Base-by-base conservation (phyloP, 176 grass and related monocot species). In the Bothriochloa decipiens region DNA sequence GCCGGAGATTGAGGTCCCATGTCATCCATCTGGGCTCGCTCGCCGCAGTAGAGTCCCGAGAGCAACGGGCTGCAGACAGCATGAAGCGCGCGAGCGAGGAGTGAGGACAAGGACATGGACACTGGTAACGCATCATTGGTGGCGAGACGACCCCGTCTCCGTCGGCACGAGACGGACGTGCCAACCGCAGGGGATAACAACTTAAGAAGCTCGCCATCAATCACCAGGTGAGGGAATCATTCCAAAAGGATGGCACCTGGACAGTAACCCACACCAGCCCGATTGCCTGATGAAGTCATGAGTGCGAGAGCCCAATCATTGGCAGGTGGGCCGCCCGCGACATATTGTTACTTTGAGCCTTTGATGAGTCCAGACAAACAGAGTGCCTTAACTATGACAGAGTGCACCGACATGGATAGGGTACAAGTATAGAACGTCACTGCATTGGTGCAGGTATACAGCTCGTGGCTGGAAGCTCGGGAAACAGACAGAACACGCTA, bases 201-300 rank as follows among this genome's bases (percentile, higher is more conserved):
- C 8, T 42, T 42, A 42, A 42, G 23, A 41, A 77, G 76, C 76
- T 26, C n/a, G 5, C 75, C 0, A 42, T 78, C 76, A 2, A 8
- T 23, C 45, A 49, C 45, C 25, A 77, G 49, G 15, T 15, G 22
- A 39, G 9, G 65, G 65, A 47, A 58, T 65, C 52, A 62, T 69
- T 82, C 78, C 62, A 76, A 55, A 16, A 60, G 69, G 28, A 71
- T 52, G 80, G 80, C 80, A 79, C 68, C 72, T 89, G 82, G 83
- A 71, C 71, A 65, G 63, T 13, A 57, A 66, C 77, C 47, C 50
- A 53, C 53, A 10, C 4, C 40, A 42, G 39, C 22, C 36, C 11
- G 37, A 41, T 0, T 13, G 4, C 41, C 46, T 4, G 14, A 45
- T 45, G 35, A 36, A 36, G 35, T 32, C 6, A 40, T 77, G 35